Percentiles rank a stretch among this genome's conserved stretches.
These are phyloP conservation scores for Fusarium incarnatum DNA, from an alignment of 2,329 filamentous ascomycete genomes.

Conservation along the genomic window DNA sequence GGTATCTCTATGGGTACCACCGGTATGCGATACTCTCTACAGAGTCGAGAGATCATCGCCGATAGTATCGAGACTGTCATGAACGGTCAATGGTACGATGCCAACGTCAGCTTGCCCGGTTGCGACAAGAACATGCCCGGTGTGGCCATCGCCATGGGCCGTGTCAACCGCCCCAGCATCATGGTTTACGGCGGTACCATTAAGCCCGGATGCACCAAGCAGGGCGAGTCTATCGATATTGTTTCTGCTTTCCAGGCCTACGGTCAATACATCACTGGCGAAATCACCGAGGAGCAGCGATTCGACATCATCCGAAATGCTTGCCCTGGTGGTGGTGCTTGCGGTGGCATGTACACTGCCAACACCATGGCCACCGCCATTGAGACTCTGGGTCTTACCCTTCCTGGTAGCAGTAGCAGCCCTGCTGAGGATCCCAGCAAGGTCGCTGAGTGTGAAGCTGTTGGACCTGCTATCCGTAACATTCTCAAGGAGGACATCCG, in stretches of 20 bases:
- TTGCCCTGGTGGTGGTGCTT: slow-evolving; percentile 75
- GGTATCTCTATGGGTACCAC: slow-evolving; percentile 98
- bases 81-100: slow-evolving; percentile 99
- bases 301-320: slow-evolving; percentile 96
- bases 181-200: slow-evolving; percentile 99
- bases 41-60: slow-evolving; percentile 95
- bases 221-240: slow-evolving; percentile 86
- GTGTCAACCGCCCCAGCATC: slow-evolving; percentile 91
- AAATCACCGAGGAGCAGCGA: slow-evolving; percentile 90
- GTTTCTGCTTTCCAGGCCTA: slow-evolving; percentile 98
- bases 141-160: slow-evolving; percentile 91
- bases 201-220: slow-evolving; percentile 84
- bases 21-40: slow-evolving; percentile 95
- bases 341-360: slow-evolving; percentile 91
- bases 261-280: slow-evolving; percentile 90
- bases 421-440: slow-evolving; percentile 81
- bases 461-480: slow-evolving; percentile 79
- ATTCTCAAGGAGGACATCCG: slow-evolving; percentile 81
- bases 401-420: slow-evolving; percentile 85
- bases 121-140: slow-evolving; percentile 99
- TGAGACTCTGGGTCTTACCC: slow-evolving; percentile 88
- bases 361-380: slow-evolving; percentile 95
- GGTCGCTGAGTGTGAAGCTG: slow-evolving; percentile 75
- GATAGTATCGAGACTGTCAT: slow-evolving; percentile 99
- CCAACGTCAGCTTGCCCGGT: slow-evolving; percentile 94